Evolutionary conservation across 352 stramenopile genomes (phyloP).

Genomic region (Phytopythium boreale): DNA sequence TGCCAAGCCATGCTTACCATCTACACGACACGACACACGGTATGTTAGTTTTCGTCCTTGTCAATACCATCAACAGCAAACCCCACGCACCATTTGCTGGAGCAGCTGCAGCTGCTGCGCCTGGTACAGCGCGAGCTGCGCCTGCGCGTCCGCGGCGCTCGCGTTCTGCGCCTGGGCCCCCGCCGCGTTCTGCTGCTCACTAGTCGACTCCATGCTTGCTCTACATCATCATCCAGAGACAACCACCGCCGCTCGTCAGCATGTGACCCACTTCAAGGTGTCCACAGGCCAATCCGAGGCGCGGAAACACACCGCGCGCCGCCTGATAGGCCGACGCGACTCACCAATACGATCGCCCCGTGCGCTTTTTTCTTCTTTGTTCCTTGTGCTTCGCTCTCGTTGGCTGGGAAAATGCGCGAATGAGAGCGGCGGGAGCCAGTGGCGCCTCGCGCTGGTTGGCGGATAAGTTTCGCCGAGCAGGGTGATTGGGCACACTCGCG

Average conservation of each 20-base stretch:
- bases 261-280: constrained; percentile 2
- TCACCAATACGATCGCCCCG: neutral
- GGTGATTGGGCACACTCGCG: constrained; percentile 34
- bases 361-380: neutral
- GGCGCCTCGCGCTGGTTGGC: constrained; percentile 31
- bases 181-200: constrained; percentile 18
- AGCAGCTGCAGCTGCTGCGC: constrained; percentile 76
- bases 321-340: neutral
- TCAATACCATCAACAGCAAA: neutral
- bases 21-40: neutral
- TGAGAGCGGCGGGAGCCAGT: constrained; percentile 17
- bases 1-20: neutral
- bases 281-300: neutral
- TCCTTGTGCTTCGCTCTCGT: constrained; percentile 16
- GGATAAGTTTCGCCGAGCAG: constrained; percentile 10
- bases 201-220: constrained; percentile 15
- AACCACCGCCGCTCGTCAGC: neutral
- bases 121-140: constrained; percentile 73
- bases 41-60: neutral
- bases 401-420: constrained; percentile 51
- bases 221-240: neutral
- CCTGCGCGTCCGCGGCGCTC: constrained; percentile 10
- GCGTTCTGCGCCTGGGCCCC: constrained; percentile 13
- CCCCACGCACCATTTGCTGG: constrained; percentile 58
- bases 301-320: neutral